Percentiles rank a stretch among this genome's conserved stretches.
Conservation (phyloP, 257 asterid genomes). For the Haberlea rhodopensis region DNA sequence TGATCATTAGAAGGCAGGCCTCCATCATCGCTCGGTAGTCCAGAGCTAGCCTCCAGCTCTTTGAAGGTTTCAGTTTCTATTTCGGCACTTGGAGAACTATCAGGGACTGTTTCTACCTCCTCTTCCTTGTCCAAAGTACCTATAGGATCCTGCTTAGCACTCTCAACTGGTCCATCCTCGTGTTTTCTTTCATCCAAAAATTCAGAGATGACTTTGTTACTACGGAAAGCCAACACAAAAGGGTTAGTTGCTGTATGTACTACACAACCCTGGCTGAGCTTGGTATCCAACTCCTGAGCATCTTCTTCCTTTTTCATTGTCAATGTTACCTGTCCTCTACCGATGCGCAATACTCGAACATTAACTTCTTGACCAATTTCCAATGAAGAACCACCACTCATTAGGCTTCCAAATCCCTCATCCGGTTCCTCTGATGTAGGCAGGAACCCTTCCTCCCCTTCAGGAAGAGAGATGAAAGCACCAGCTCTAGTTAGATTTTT, state of each 20-base stretch:
- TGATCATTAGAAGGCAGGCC: not conserved
- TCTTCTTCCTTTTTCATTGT: constrained; percentile 87
- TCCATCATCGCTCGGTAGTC: not conserved
- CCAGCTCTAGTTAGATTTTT: constrained; percentile 76
- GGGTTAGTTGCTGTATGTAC: constrained; percentile 77
- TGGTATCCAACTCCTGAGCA: constrained; percentile 49
- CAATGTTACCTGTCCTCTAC: constrained; percentile 75
- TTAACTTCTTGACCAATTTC: constrained; percentile 80
- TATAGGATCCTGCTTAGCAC: constrained; percentile 10
- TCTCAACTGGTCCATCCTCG: constrained; percentile 37
- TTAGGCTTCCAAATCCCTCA: constrained; percentile 56
- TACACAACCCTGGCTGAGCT: constrained; percentile 58
- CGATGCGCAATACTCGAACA: constrained; percentile 79
- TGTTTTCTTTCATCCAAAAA: constrained; percentile 67
- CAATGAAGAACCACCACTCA: constrained; percentile 70
- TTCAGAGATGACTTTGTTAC: constrained; percentile 58
- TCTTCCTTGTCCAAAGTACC: not conserved
- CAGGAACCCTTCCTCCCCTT: constrained; percentile 96
- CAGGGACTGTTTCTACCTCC: not conserved
- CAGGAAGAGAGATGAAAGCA: constrained; percentile 87
- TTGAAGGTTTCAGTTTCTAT: not conserved
- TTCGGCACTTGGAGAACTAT: not conserved
- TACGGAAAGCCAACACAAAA: constrained; percentile 73
- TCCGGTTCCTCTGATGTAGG: constrained; percentile 73
- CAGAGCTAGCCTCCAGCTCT: not conserved